A percentile compares a stretch with the other conserved stretches of the same genome.
These are phyloP conservation scores for Solanum hybrid DNA, from an alignment of 305 asterid genomes.

Conservation along the genomic window DNA sequence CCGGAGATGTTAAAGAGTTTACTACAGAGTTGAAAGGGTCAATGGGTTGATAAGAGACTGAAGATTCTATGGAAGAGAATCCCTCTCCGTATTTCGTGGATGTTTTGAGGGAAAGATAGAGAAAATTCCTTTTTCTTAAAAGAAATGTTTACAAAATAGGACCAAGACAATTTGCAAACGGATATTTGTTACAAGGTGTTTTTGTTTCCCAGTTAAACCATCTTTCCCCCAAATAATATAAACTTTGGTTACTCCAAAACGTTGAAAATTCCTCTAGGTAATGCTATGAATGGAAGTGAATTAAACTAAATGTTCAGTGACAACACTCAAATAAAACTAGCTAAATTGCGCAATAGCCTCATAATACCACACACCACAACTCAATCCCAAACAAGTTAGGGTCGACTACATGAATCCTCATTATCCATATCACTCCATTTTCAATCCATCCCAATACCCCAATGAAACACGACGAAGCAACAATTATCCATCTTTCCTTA, in stretches of 20 bases:
- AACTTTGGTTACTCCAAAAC: background rate
- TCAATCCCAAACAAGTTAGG: background rate
- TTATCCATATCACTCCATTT: background rate
- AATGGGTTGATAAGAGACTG: background rate
- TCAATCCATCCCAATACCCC: background rate
- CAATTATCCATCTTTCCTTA: background rate
- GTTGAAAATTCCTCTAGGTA: background rate
- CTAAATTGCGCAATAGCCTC: background rate
- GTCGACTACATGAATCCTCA: background rate
- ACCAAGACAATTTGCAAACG: background rate
- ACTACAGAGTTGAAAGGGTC: background rate
- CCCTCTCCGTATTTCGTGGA: background rate
- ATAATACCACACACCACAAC: background rate
- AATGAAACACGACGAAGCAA: background rate
- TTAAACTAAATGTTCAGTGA: background rate
- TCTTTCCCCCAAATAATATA: background rate
- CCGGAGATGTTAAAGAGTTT: background rate
- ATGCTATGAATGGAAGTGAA: conserved; percentile 1
- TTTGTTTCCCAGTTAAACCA: background rate
- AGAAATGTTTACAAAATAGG: background rate
- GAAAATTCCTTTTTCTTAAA: background rate
- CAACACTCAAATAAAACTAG: background rate
- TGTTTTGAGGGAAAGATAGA: background rate
- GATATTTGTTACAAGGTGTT: background rate
- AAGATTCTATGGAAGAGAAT: background rate